Percentiles rank a stretch among this genome's conserved stretches.
Conservation (phyloP, 164 flowering plant genomes). For the Kalanchoe fedtschenkoi region DNA sequence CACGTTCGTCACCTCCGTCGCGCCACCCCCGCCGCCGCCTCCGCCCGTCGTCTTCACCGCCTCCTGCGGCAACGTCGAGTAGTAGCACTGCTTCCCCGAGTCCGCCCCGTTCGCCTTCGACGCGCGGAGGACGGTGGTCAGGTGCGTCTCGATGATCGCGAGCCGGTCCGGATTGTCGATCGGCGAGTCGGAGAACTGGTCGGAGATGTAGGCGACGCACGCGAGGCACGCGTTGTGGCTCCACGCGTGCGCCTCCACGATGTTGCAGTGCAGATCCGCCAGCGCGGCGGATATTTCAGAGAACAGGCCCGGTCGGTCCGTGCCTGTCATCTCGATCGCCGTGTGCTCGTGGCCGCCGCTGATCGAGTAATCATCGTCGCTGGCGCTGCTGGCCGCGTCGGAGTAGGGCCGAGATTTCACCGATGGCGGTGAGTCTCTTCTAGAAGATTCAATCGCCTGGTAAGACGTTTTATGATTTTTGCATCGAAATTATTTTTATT, state of each 20-base stretch:
- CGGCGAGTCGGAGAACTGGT: constrained; percentile 25
- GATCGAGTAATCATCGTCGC: constrained; percentile 8
- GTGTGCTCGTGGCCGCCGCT: constrained; percentile 24
- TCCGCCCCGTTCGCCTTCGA: constrained; percentile 7
- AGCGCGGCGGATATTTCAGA: constrained; percentile 73
- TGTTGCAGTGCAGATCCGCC: constrained; percentile 51
- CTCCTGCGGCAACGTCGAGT: constrained; percentile 14
- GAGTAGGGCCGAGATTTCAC: neutral
- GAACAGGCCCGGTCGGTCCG: constrained; percentile 65
- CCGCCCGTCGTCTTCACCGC: constrained; percentile 23
- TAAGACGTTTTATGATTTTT: neutral
- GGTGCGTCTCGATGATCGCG: constrained; percentile 43
- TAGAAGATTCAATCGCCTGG: constrained; percentile 45
- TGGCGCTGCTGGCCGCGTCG: constrained; percentile 9
- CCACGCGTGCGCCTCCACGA: constrained; percentile 74
- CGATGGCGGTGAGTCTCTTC: constrained; percentile 14
- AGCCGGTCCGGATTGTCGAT: constrained; percentile 46
- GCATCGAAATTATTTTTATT: neutral
- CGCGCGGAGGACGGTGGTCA: constrained; percentile 42
- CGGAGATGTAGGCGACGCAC: constrained; percentile 50
- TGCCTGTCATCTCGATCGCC: constrained; percentile 51
- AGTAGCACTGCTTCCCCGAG: neutral
- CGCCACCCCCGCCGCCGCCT: constrained; percentile 16
- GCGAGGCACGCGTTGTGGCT: constrained; percentile 63
- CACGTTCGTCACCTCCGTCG: constrained; percentile 20